Evolutionary conservation across 345 rosid genomes (phyloP).

Genomic region (Cardamine chenopodiifolia): DNA sequence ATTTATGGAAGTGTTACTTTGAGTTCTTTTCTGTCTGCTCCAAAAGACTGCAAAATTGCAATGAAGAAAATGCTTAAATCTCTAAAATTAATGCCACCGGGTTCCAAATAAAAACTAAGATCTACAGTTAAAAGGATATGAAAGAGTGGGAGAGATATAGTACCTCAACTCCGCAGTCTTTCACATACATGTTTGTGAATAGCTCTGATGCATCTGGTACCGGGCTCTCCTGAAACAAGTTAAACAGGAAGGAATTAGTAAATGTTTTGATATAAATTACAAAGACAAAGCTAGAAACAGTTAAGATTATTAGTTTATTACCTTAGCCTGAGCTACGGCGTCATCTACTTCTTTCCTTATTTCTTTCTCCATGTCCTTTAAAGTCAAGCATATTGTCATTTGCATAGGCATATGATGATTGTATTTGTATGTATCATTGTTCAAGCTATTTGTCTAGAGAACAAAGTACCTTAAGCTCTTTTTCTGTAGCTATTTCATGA

Average conservation of each 20-base stretch:
- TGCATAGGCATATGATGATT: neutral
- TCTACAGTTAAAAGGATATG: neutral
- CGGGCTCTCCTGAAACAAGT: slow-evolving; percentile 76
- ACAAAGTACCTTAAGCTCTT: slow-evolving; percentile 82
- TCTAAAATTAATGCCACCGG: neutral
- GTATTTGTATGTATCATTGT: neutral
- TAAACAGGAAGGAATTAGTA: neutral
- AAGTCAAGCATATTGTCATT: slow-evolving; percentile 23
- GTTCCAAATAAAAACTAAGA: neutral
- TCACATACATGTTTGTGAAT: slow-evolving; percentile 73
- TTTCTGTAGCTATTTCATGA: slow-evolving; percentile 90
- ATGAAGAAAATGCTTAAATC: neutral
- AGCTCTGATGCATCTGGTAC: slow-evolving; percentile 89
- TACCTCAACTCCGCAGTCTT: slow-evolving; percentile 86
- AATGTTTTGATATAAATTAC: neutral
- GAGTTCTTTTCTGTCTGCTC: slow-evolving; percentile 90
- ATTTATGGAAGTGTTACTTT: slow-evolving; percentile 67
- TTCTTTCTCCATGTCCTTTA: slow-evolving; percentile 90
- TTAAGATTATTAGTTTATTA: slow-evolving; percentile 20
- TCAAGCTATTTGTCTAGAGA: neutral
- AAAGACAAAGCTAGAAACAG: neutral
- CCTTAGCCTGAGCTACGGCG: slow-evolving; percentile 97
- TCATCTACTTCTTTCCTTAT: slow-evolving; percentile 87
- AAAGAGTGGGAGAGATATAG: slow-evolving; percentile 7
- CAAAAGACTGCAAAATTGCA: slow-evolving; percentile 59